Evolutionary conservation across 805 yeast species (phyloP), one percentile per base, ranked within the genome.

Genomic region (Barnettozyma wickerhamii): DNA sequence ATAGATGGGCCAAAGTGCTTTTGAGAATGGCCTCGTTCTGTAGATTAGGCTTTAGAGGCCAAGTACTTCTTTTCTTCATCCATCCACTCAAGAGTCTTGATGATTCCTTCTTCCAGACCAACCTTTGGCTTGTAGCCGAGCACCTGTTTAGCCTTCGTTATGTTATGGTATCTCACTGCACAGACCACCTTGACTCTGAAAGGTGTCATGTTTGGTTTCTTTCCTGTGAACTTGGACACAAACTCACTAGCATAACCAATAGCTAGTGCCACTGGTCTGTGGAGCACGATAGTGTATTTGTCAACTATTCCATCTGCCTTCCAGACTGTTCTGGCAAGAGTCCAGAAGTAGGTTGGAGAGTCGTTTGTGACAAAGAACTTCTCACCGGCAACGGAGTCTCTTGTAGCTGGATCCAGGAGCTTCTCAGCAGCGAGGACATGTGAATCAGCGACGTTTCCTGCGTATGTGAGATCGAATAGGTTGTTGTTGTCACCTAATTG

Each of bases 391-490:
- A 91, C 79, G 20, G 55, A 48, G 1, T 53, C 42, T 9, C 73
- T 66, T 13, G 66, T 51, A 6, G 51, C 51, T 6, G 74, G 66
- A 42, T 76, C 68, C 37, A 87, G 62, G 15, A 90, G 61, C 60
- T 81, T 81, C 55, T 84, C 68, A 6, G 96, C 95, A 1, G 98
- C 99, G 37, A 93, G 68, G 9, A 91, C 91, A 60, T 93, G 99
- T 9, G 97, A 83, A 63, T 89, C 95, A 0, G 99, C 98, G 30
- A 95, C 98, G 63, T 93, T 93, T 10, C 97, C 98, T n/a, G 84
- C 98, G 58, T 89, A 93, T 0, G 98, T 88, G 86, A 96, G 90
- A 61, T 93, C 99, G 55, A 91, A 93, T 41, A 93, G 65, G 59
- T 93, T 93, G 60, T 85, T 79, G 65, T 93, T 93, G 60, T 88